Evolutionary conservation across 768 basidiomycete species (phyloP), one percentile per base, ranked within the genome.

Genomic region (Suillus placidus): DNA sequence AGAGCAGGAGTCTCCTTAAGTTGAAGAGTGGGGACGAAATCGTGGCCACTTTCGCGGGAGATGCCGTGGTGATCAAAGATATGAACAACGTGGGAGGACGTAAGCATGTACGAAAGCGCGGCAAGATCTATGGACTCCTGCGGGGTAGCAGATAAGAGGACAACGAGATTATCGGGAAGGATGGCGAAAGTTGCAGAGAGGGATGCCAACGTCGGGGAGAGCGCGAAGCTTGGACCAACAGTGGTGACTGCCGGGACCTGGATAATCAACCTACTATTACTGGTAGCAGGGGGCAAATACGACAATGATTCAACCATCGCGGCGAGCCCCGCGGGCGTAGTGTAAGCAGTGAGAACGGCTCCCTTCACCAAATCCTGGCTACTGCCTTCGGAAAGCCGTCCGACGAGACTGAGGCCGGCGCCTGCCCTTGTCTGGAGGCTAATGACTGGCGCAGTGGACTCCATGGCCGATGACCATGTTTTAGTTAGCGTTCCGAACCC

Each of bases 61-160:
- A 88, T 83, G 67, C 87, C 87, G 72, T 92, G 84, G 70, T 97
- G 93, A 77, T 99, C 95, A 73, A 99, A 95, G 49, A 98, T 80
- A 76, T 98, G 95, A 63, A 95, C 84, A 64, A 93, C 88, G 76
- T 97, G 93, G 49, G 80, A 84, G 23, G 79, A 75, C 18, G 83
- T 82, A 60, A 92, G 77, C 65, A 82, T 83, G 80, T 95, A 95
- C n/a, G 94, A 83, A 57, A 94, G 82, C 34, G 85, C 72, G 3
- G 95, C 86, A 63, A 94, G 85, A 71, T 94, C 91, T 56, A 89
- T 84, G 18, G 92, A 83, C 75, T 97, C 94, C 68, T 92, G 90
- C 1, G 94, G 88, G 4, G 92, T 89, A 3, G 94, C 88, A 45
- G 95, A 96, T 63, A 97, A 83, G 58, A 97, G 78, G 49, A 97